Evolutionary conservation across 2,329 filamentous ascomycete genomes (phyloP), one percentile per base, ranked within the genome.

Genomic region (Epichloe gansuensis): DNA sequence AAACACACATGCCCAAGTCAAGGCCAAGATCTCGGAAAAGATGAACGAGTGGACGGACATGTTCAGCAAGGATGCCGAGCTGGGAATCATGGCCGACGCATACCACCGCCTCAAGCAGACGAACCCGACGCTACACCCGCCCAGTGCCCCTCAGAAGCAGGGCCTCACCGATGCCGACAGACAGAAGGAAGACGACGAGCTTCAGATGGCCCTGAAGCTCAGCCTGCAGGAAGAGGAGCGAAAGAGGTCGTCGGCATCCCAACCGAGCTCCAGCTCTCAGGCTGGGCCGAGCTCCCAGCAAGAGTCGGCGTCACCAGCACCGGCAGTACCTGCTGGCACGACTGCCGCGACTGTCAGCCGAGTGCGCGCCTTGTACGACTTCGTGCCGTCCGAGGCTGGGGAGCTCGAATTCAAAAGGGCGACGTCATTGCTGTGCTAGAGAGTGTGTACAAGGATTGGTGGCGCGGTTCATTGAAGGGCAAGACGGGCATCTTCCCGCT

Each of bases 371-470:
- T 76, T 97, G 46, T 98, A 88, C 66, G 93, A 98, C 68, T 98
- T 98, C 68, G 83, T 86, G 49, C 91, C 93, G 2, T 94, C 91
- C 0, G 93, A 98, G 67, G 82, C 90, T 0, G 93, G 91, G 47
- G 93, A 98, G 72, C 75, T 98, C 56, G 90, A 95, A 60, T 98
- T 98, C 68, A 86, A 91, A 60, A 95, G 95, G 91, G 93, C 31
- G 93, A 98, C 66, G 86, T 97, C 42, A 98, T 98, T 67, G 91
- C 93, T 1, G 93, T 98, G 15, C 76, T 98, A 42, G 93, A 97
- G 69, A 96, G 91, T 1, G 93, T 97, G 2, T 98, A 94, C 73
- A 98, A 97, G 70, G 93, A 98, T 69, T 98, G 93, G 93, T 98
- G 93, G 93, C 91, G 95, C 61, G 93, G 93, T 1, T 95, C 91